Conservation (phyloP, 768 basidiomycete species). For the Xerocomellus chrysenteron region DNA sequence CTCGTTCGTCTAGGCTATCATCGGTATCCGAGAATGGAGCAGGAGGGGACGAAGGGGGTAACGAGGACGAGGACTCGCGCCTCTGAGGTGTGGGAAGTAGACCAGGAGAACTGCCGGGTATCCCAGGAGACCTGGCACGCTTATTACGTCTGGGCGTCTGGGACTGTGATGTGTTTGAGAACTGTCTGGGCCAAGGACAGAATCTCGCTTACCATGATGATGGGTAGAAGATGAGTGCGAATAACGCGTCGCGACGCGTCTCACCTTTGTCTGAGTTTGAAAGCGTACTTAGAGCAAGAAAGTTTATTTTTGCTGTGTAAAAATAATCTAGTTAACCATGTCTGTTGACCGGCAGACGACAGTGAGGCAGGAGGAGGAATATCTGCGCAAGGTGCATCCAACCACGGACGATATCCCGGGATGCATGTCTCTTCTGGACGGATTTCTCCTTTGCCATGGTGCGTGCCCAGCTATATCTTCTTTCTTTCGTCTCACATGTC, state of each 20-base stretch:
- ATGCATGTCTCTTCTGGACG: constrained; percentile 75
- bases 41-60: constrained; percentile 85
- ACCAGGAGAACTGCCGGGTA: constrained; percentile 48
- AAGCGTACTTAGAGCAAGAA: constrained; percentile 35
- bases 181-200: background rate
- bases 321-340: constrained; percentile 12
- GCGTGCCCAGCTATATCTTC: constrained; percentile 13
- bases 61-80: constrained; percentile 66
- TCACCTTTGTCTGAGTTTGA: constrained; percentile 41
- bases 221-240: constrained; percentile 14
- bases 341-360: constrained; percentile 52
- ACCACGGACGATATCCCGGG: constrained; percentile 77
- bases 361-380: constrained; percentile 66
- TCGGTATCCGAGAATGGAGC: constrained; percentile 86
- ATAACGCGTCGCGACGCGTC: constrained; percentile 49
- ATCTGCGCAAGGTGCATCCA: constrained; percentile 66
- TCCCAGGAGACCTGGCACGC: constrained; percentile 58
- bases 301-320: background rate
- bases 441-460: constrained; percentile 72
- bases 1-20: constrained; percentile 71
- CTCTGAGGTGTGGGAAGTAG: constrained; percentile 44
- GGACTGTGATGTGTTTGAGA: constrained; percentile 24
- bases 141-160: constrained; percentile 56
- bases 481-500: constrained; percentile 10
- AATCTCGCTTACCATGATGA: constrained; percentile 40